Conservation (phyloP, 1,284 basidiomycete species). For the Sutorius eximius region DNA sequence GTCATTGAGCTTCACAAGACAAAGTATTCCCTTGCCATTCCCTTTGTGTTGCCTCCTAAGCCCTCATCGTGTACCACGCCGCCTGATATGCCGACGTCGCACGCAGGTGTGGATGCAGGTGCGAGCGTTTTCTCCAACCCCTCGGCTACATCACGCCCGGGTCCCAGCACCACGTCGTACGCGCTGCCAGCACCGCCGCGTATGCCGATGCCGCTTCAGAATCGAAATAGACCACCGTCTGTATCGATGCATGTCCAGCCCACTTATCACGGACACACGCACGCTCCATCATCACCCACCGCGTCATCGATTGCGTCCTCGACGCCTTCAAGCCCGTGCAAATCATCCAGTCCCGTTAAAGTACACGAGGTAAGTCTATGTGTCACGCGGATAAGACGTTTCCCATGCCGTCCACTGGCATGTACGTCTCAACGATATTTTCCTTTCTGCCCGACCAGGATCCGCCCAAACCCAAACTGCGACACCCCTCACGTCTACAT, state of each 20-base stretch:
- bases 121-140: slow-evolving; percentile 14
- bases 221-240: slow-evolving; percentile 3
- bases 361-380: slow-evolving; percentile 10
- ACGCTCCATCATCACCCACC: slow-evolving; percentile 21
- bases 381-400: neutral
- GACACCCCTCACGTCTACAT: slow-evolving; percentile 67
- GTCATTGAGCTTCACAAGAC: slow-evolving; percentile 56
- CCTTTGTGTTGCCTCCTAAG: slow-evolving; percentile 44
- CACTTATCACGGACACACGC: neutral
- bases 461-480: slow-evolving; percentile 43
- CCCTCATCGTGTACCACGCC: slow-evolving; percentile 5
- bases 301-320: slow-evolving; percentile 28
- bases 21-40: slow-evolving; percentile 46
- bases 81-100: neutral
- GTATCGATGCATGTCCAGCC: neutral
- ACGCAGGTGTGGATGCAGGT: neutral
- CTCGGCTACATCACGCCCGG: neutral
- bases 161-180: slow-evolving; percentile 5
- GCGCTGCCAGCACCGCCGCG: slow-evolving; percentile 17
- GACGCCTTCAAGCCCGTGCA: slow-evolving; percentile 32
- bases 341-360: slow-evolving; percentile 21
- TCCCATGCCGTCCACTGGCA: neutral
- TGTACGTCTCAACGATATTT: neutral
- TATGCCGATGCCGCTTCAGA: slow-evolving; percentile 6
- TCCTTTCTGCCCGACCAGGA: neutral